These are phyloP conservation scores for Canavalia ensiformis DNA, from an alignment of 306 rosid species.

Conservation along the genomic window DNA sequence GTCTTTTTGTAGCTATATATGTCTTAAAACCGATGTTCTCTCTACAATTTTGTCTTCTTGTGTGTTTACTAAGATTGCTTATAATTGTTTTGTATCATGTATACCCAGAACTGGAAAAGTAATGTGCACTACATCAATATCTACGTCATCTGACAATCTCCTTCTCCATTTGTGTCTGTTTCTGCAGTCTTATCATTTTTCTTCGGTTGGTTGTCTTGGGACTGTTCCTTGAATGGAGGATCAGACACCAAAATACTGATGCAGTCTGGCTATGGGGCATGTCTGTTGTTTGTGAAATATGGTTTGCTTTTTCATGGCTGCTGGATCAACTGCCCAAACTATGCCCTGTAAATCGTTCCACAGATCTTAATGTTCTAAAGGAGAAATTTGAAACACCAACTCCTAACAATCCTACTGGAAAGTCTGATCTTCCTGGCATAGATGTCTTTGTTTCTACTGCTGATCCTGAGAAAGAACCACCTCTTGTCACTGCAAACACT, in stretches of 20 bases:
- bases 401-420: slow-evolving; percentile 80
- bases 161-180: slow-evolving; percentile 41
- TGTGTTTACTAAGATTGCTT: slow-evolving; percentile 13
- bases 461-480: slow-evolving; percentile 96
- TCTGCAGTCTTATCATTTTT: slow-evolving; percentile 71
- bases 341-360: slow-evolving; percentile 82
- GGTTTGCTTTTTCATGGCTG: slow-evolving; percentile 98
- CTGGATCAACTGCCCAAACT: slow-evolving; percentile 90
- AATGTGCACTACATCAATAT: neutral
- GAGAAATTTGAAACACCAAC: slow-evolving; percentile 83
- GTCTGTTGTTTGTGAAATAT: slow-evolving; percentile 91
- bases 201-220: slow-evolving; percentile 75
- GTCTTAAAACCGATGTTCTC: slow-evolving; percentile 1
- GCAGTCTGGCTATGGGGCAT: slow-evolving; percentile 95
- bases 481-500: slow-evolving; percentile 94
- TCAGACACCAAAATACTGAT: slow-evolving; percentile 70
- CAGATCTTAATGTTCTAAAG: slow-evolving; percentile 85
- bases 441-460: slow-evolving; percentile 95
- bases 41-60: neutral
- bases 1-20: neutral
- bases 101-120: slow-evolving; percentile 14
- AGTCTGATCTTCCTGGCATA: slow-evolving; percentile 93
- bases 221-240: slow-evolving; percentile 80
- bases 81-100: neutral
- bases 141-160: slow-evolving; percentile 28